These are phyloP conservation scores for Penicillium ochrochloron DNA, from an alignment of 495 filamentous ascomycete species.

Conservation along the genomic window DNA sequence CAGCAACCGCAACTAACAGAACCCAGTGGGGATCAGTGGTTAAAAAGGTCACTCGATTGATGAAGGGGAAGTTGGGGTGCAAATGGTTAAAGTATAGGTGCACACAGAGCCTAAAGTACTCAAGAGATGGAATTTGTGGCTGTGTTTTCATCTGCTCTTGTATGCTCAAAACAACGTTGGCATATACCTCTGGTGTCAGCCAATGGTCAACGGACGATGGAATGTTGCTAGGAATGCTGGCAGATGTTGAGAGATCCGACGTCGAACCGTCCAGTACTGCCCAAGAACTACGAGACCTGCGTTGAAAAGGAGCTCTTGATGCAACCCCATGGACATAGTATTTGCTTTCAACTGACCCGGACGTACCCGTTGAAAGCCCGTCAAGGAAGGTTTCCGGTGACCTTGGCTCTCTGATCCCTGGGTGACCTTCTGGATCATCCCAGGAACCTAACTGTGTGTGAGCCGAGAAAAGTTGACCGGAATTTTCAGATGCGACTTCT, in stretches of 20 bases:
- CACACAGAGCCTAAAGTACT: constrained; percentile 6
- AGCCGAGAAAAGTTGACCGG: not conserved
- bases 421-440: not conserved
- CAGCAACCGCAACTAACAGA: not conserved
- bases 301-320: constrained; percentile 9
- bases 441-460: not conserved
- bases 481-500: not conserved
- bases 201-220: constrained; percentile 1
- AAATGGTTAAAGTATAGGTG: constrained; percentile 5
- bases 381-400: not conserved
- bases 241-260: not conserved
- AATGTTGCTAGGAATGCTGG: not conserved
- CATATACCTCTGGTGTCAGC: constrained; percentile 3
- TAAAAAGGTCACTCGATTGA: constrained; percentile 2
- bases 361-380: not conserved
- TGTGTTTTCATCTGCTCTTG: not conserved
- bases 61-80: constrained; percentile 9
- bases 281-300: not conserved
- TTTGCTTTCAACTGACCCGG: not conserved
- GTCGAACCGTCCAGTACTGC: not conserved
- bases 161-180: not conserved
- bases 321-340: constrained; percentile 8
- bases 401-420: not conserved
- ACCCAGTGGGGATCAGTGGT: not conserved
- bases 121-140: not conserved